Conservation (phyloP, 225 moss, liverwort and hornwort genomes). For the Pseudisothecium myosuroides region DNA sequence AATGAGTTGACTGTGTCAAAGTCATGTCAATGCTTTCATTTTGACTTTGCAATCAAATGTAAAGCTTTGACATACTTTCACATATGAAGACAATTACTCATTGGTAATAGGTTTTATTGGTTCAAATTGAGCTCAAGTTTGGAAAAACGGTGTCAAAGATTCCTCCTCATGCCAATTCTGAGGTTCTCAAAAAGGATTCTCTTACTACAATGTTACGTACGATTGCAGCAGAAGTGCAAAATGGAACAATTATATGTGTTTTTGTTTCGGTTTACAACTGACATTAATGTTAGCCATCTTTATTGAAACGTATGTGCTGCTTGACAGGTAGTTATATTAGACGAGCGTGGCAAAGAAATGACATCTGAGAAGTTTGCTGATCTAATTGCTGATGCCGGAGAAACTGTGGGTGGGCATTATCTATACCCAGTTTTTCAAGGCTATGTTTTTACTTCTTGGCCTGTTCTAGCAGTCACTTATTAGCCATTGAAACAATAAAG, state of each 20-base stretch:
- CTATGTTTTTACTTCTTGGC: background rate
- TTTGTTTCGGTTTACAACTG: background rate
- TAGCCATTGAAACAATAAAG: background rate
- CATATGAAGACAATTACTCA: background rate
- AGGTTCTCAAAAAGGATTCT: background rate
- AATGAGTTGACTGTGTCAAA: background rate
- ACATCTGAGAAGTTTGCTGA: conserved; percentile 77
- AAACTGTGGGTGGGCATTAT: conserved; percentile 51
- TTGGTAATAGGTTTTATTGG: background rate
- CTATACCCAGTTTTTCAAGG: background rate
- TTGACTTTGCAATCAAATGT: background rate
- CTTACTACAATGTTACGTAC: too few species aligned
- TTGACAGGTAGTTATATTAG: conserved; percentile 73
- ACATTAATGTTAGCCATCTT: background rate
- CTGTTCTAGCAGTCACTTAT: background rate
- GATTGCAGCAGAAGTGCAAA: background rate
- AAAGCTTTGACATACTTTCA: background rate
- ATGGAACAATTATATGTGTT: background rate
- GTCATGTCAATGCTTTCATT: background rate
- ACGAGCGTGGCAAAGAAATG: conserved; percentile 70
- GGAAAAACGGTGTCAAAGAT: background rate
- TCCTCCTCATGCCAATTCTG: background rate
- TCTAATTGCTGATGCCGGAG: conserved; percentile 78
- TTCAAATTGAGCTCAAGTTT: background rate
- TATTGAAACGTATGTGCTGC: background rate